Percentiles rank a stretch among this genome's conserved stretches.
Evolutionary conservation across 768 basidiomycete species (phyloP).

Genomic region (Leccinellum albellum): DNA sequence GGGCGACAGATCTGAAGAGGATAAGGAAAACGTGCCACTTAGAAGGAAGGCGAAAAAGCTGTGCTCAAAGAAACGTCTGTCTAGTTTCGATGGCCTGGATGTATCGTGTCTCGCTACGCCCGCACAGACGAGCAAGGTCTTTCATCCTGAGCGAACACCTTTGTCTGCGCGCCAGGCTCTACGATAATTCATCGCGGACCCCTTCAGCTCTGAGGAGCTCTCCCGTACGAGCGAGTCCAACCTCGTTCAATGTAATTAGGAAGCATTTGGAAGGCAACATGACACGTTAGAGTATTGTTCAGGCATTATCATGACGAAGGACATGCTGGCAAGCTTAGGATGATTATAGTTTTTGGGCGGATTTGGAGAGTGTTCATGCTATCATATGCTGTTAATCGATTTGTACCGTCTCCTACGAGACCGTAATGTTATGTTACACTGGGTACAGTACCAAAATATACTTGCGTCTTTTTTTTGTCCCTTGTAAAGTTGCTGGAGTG

Average conservation of each 20-base stretch:
- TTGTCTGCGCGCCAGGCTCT: constrained; percentile 14
- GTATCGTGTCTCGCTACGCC: constrained; percentile 1
- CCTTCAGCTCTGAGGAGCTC: neutral
- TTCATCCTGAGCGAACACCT: constrained; percentile 12
- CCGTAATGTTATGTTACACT: constrained; percentile 28
- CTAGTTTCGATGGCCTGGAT: constrained; percentile 1
- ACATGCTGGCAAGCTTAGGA: neutral
- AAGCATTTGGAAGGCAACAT: neutral
- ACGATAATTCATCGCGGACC: constrained; percentile 13
- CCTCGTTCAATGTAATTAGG: neutral
- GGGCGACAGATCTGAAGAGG: constrained; percentile 30
- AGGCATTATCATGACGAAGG: constrained; percentile 5
- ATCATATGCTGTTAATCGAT: constrained; percentile 30
- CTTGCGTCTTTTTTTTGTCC: neutral
- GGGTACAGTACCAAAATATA: constrained; percentile 9
- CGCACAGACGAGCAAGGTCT: constrained; percentile 8
- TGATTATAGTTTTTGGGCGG: constrained; percentile 3
- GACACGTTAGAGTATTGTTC: neutral
- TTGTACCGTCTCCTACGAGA: constrained; percentile 27
- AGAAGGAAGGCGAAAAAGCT: constrained; percentile 45
- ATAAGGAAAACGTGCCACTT: constrained; percentile 61
- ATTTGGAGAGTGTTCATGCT: constrained; percentile 25
- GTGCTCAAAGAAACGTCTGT: constrained; percentile 21
- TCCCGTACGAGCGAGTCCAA: neutral
- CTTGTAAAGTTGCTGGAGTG: too few species aligned